phyloP scores from a whole-genome alignment of 805 yeast genomes.

The Danielia oregonensis region DNA sequence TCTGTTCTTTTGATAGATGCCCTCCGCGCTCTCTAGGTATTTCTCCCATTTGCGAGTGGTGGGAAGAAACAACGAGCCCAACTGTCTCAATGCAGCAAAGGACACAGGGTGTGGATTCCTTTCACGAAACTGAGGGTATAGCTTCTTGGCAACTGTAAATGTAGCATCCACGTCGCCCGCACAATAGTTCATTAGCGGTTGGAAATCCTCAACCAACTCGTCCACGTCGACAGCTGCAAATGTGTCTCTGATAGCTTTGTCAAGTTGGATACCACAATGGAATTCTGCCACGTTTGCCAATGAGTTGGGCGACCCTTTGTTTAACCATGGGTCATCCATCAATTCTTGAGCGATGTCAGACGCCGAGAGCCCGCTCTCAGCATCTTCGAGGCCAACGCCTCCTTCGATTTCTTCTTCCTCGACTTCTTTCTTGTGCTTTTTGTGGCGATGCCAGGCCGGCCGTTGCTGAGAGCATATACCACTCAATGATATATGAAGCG shows the following conservation, averaged over 20 bases:
- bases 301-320: conserved; percentile 71
- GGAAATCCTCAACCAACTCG: conserved; percentile 54
- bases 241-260: conserved; percentile 63
- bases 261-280: conserved; percentile 66
- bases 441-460: conserved; percentile 65
- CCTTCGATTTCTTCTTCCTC: conserved; percentile 13
- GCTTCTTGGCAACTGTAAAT: conserved; percentile 58
- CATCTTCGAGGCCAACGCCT: conserved; percentile 14
- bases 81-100: conserved; percentile 75
- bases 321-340: conserved; percentile 81
- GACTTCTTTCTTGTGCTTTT: conserved; percentile 31
- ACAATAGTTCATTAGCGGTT: conserved; percentile 70
- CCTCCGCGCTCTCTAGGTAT: conserved; percentile 69
- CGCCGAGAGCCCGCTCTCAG: conserved; percentile 16
- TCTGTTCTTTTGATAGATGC: conserved; percentile 56
- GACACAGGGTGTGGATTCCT: conserved; percentile 93
- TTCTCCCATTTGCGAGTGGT: conserved; percentile 69
- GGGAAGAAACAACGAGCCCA: conserved; percentile 76
- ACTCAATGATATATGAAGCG: conserved; percentile 81
- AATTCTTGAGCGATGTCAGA: conserved; percentile 26
- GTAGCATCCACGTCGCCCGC: conserved; percentile 81
- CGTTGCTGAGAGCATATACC: conserved; percentile 95
- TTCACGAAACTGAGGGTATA: conserved; percentile 63
- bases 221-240: conserved; percentile 56
- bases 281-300: conserved; percentile 74